These are phyloP conservation scores for Theobroma grandiflorum DNA, from an alignment of 441 rosid species.

Conservation along the genomic window DNA sequence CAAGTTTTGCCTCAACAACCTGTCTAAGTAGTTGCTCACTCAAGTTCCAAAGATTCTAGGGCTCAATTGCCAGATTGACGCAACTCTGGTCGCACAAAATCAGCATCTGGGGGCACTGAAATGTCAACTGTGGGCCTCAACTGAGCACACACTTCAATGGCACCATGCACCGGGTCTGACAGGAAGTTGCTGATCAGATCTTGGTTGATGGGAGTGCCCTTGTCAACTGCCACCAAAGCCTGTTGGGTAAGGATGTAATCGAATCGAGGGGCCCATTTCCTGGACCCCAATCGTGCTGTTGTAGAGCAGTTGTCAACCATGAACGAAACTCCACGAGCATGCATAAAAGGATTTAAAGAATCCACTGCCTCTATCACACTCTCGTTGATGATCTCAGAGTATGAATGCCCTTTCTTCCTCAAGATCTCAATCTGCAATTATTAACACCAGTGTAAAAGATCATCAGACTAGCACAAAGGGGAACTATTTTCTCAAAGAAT, in stretches of 20 bases:
- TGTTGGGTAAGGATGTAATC: slow-evolving; percentile 88
- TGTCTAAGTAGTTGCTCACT: background rate
- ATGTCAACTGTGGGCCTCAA: slow-evolving; percentile 92
- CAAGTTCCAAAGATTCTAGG: background rate
- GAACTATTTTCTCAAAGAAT: background rate
- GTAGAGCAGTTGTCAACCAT: slow-evolving; percentile 99
- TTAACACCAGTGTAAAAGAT: background rate
- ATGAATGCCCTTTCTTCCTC: slow-evolving; percentile 95
- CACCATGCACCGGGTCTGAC: slow-evolving; percentile 88
- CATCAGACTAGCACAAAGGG: background rate
- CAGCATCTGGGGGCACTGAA: slow-evolving; percentile 87
- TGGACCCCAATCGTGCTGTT: slow-evolving; percentile 88
- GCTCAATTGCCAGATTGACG: slow-evolving; percentile 69
- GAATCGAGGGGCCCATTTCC: slow-evolving; percentile 95
- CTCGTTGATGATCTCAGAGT: slow-evolving; percentile 92
- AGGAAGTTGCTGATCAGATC: slow-evolving; percentile 92
- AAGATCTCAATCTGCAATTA: slow-evolving; percentile 75
- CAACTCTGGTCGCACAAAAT: slow-evolving; percentile 93
- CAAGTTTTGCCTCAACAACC: background rate
- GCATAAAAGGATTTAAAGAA: slow-evolving; percentile 93
- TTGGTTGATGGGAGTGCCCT: slow-evolving; percentile 62
- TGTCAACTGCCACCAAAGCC: slow-evolving; percentile 80
- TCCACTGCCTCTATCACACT: slow-evolving; percentile 91
- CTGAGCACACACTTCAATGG: slow-evolving; percentile 85
- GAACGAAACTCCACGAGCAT: slow-evolving; percentile 92